Evolutionary conservation across 2,329 filamentous ascomycete genomes (phyloP), one percentile per base, ranked within the genome.

Genomic region (Chrysoporthe puriensis): DNA sequence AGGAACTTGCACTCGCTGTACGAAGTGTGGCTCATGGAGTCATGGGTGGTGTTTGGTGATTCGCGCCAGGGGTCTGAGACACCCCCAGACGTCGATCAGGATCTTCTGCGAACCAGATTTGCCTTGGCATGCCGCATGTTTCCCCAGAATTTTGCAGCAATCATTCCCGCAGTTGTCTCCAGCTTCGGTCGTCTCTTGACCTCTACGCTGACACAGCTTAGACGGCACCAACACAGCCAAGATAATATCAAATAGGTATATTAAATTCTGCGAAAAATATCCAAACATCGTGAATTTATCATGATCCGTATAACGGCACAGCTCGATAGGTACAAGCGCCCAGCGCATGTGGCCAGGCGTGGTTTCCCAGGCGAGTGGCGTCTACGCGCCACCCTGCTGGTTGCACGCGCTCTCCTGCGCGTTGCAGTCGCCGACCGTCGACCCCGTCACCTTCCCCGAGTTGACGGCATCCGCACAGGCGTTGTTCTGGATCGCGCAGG

Each of bases 401-500:
- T 74, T 74, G 74, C 84, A 86, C 36, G 78, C 73, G 18, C 70
- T 71, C 73, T 88, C 80, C 77, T 91, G 88, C 4, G 78, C 73
- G 70, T 84, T 80, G 79, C 88, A 91, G 66, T 88, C 83, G n/a
- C 73, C 70, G 40, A 84, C 76, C 3, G 77, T 79, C 68, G 80
- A 75, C 52, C 80, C 80, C 3, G 74, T 71, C 16, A 79, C 72
- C 62, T 76, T 67, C 26, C 86, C 85, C 14, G 78, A 72, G 76
- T 90, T 90, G 66, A 84, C 85, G 40, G 83, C 83, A 70, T 88
- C 78, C 14, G 84, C 80, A 73, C 89, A 91, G 3, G 76, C 77
- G 73, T 89, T 90, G 79, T 88, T 85, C 79, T 90, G 87, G 68
- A 89, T 84, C 69, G 88, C 83, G 74, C 89, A 91, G 46, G 86